Base-by-base conservation (phyloP, 2,329 filamentous ascomycete species). In the Clonostachys rhizophaga region DNA sequence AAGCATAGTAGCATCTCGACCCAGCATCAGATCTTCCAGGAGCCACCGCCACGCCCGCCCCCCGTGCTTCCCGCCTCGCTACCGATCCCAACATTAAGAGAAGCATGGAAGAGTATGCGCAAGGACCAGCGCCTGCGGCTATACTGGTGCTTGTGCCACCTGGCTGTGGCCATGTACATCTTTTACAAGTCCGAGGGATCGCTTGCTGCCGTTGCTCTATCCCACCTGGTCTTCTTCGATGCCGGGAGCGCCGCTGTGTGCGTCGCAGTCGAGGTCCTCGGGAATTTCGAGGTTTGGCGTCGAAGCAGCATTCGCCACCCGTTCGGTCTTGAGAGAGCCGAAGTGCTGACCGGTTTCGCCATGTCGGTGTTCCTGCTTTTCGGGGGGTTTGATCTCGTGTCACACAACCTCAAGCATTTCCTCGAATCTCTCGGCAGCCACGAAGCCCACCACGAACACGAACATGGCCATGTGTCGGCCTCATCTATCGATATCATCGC, bases 201-300 rank as follows among this genome's bases (percentile, higher is more conserved):
- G 17, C 78, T 96, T 24, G 90, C 92, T 11, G 87, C 96, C 70
- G 96, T 91, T 7, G 92, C 92, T 0, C 74, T 99, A 16, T 96
- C 91, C 10, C 91, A 96, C 59, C 75, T 99, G 42, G 86, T 97
- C 49, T 89, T 97, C 65, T 99, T 96, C 64, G 94, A 99, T 63
- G 92, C 94, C 9, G 82, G 95, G 2, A 94, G 91, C 34, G 94
- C 94, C 5, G 84, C 91, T 43, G 81, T 97, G 6, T 97, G 92
- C 64, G 91, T 96, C 5, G 84, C 83, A 12, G 92, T 97, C 42
- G 94, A 99, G 61, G 89, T 97, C 2, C 81, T 96, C 43, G 85
- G 89, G 45, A 99, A 99, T 65, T 99, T 99, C 58, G 94, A 99
- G 63, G 91, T 97, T 39, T 99, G 94, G 94, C 89, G 90, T 54